These are phyloP conservation scores for Naganishia sp. DNA, from an alignment of 1,284 basidiomycete genomes.

Conservation along the genomic window DNA sequence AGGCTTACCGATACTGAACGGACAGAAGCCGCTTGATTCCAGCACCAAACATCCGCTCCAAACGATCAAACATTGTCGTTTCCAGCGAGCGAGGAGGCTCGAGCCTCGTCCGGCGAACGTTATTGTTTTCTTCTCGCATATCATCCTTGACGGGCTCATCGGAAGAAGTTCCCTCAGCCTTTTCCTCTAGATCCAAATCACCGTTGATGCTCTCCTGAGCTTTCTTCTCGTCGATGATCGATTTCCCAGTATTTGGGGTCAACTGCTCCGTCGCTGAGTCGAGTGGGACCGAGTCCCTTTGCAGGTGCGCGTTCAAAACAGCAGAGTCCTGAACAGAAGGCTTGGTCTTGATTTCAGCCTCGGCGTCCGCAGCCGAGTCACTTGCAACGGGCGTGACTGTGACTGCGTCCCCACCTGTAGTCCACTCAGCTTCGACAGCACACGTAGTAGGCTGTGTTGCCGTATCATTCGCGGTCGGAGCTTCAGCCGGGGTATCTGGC, in stretches of 20 bases:
- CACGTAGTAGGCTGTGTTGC: background rate
- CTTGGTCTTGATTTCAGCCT: background rate
- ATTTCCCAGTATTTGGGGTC: background rate
- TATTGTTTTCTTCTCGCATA: constrained; percentile 14
- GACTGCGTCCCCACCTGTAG: background rate
- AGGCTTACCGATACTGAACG: constrained; percentile 74
- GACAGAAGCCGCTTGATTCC: constrained; percentile 82
- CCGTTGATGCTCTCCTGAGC: background rate
- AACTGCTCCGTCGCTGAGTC: no score
- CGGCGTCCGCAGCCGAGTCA: background rate
- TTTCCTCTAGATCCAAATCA: background rate
- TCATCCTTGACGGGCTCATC: constrained; percentile 4
- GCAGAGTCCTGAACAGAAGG: no score
- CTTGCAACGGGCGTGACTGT: background rate
- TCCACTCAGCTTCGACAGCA: background rate
- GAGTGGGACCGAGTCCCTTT: no score
- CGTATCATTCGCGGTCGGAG: background rate
- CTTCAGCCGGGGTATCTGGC: no score
- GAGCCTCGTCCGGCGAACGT: constrained; percentile 47
- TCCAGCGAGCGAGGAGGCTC: constrained; percentile 74
- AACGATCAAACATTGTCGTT: constrained; percentile 85
- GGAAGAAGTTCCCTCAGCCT: no score
- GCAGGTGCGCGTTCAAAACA: no score
- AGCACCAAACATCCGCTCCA: constrained; percentile 81
- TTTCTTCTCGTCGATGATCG: background rate